Percentiles rank a stretch among this genome's conserved stretches.
Conservation (phyloP, 352 stramenopile genomes). For the Pythium grandisporangium region DNA sequence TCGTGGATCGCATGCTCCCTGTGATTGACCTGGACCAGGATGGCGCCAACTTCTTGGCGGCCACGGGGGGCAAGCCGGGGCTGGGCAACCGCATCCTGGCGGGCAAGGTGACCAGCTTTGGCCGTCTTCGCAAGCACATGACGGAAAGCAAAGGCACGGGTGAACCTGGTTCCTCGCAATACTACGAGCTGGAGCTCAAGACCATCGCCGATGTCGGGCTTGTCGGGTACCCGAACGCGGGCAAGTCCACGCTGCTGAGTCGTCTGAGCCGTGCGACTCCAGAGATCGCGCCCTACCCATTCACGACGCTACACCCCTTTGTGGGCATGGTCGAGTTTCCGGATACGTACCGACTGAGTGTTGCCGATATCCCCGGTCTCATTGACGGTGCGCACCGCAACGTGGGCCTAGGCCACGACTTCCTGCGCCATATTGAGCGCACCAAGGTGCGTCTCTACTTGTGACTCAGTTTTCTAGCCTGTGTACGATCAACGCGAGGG, state of each 20-base stretch:
- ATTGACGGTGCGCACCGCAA: slow-evolving; percentile 92
- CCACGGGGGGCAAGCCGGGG: slow-evolving; percentile 72
- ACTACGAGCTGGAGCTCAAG: slow-evolving; percentile 97
- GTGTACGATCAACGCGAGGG: background rate
- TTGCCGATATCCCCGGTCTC: slow-evolving; percentile 84
- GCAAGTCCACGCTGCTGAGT: slow-evolving; percentile 94
- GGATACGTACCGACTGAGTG: slow-evolving; percentile 89
- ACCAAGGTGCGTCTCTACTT: slow-evolving; percentile 78
- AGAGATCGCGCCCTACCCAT: slow-evolving; percentile 96
- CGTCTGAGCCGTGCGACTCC: slow-evolving; percentile 89
- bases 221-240: slow-evolving; percentile 98
- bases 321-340: slow-evolving; percentile 94
- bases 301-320: slow-evolving; percentile 96
- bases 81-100: slow-evolving; percentile 81
- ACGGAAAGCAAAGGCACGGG: slow-evolving; percentile 74
- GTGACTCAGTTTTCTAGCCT: background rate
- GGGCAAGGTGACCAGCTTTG: slow-evolving; percentile 75
- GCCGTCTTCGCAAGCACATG: slow-evolving; percentile 79
- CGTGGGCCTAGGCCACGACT: slow-evolving; percentile 97
- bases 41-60: slow-evolving; percentile 61
- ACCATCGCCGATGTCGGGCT: slow-evolving; percentile 97
- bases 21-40: slow-evolving; percentile 72
- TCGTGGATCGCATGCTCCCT: slow-evolving; percentile 69
- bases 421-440: slow-evolving; percentile 97
- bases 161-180: slow-evolving; percentile 88